A percentile compares a stretch with the other conserved stretches of the same genome.
phyloP scores from a whole-genome alignment of 2,329 filamentous ascomycete genomes.

The Fusarium tuaranense region DNA sequence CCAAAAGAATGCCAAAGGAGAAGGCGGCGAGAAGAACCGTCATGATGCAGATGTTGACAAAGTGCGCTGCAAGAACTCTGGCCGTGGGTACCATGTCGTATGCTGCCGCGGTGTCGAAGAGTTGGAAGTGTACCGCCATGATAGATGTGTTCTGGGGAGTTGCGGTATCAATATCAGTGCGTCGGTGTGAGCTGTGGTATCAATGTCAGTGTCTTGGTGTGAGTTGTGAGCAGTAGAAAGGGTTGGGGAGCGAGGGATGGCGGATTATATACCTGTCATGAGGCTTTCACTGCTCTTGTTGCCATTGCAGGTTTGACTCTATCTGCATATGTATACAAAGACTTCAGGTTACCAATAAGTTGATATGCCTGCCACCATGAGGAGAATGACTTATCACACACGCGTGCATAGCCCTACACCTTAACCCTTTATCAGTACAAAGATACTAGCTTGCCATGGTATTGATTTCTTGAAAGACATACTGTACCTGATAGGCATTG shows the following conservation, averaged over 20 bases:
- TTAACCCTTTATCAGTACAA: background rate
- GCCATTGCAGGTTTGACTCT: background rate
- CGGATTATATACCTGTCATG: background rate
- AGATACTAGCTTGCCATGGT: background rate
- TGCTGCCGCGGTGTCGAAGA: background rate
- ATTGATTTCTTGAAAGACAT: background rate
- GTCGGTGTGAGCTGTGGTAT: background rate
- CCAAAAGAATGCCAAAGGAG: background rate
- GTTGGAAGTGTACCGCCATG: background rate
- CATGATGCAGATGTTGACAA: background rate
- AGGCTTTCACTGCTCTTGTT: background rate
- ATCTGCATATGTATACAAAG: background rate
- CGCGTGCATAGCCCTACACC: background rate
- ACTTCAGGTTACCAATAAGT: background rate
- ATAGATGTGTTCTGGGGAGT: background rate
- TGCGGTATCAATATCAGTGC: no score
- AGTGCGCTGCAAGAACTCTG: background rate
- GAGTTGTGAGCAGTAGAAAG: background rate
- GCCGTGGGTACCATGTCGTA: background rate
- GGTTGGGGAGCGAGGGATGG: background rate
- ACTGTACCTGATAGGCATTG: background rate
- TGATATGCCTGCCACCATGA: background rate
- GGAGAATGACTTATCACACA: background rate
- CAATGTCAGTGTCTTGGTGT: background rate
- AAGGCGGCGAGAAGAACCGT: background rate